phyloP scores from a whole-genome alignment of 495 filamentous ascomycete species.

The Cryomyces antarcticus region DNA sequence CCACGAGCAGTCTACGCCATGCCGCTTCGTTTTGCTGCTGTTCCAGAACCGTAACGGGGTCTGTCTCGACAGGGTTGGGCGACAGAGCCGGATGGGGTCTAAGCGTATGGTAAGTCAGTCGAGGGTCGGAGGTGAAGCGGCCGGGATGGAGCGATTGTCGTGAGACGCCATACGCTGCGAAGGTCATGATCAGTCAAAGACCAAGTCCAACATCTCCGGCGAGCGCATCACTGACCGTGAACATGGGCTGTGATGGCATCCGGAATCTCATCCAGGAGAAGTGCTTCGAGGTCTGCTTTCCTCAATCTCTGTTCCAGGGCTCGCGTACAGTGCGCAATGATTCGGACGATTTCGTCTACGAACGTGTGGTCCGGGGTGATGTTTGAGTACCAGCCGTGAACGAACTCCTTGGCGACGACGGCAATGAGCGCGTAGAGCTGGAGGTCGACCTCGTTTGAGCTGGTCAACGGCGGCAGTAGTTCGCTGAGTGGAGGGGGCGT shows the following conservation, averaged over 20 bases:
- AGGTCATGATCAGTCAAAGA: neutral
- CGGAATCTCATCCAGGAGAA: conserved; percentile 79
- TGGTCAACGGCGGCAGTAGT: conserved; percentile 75
- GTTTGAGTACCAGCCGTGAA: conserved; percentile 78
- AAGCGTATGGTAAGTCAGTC: conserved; percentile 62
- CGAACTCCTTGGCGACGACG: conserved; percentile 69
- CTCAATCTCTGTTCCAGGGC: conserved; percentile 69
- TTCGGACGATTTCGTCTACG: conserved; percentile 64
- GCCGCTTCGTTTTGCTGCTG: conserved; percentile 57
- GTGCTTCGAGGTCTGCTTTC: conserved; percentile 58
- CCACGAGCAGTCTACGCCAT: conserved; percentile 65
- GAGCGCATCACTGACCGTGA: conserved; percentile 34
- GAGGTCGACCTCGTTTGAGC: conserved; percentile 75
- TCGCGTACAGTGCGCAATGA: conserved; percentile 77
- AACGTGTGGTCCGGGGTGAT: conserved; percentile 80
- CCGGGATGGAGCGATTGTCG: conserved; percentile 31
- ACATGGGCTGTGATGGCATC: conserved; percentile 64
- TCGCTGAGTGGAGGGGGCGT: conserved; percentile 45
- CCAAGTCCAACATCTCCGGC: neutral
- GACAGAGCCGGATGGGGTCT: conserved; percentile 62
- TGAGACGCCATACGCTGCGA: conserved; percentile 19
- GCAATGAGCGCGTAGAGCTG: conserved; percentile 84
- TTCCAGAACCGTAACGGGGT: conserved; percentile 28
- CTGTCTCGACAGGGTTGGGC: conserved; percentile 40
- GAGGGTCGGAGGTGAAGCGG: conserved; percentile 35